These are phyloP conservation scores for Solanum raphanifolium DNA, from an alignment of 257 asterid species.

Conservation along the genomic window DNA sequence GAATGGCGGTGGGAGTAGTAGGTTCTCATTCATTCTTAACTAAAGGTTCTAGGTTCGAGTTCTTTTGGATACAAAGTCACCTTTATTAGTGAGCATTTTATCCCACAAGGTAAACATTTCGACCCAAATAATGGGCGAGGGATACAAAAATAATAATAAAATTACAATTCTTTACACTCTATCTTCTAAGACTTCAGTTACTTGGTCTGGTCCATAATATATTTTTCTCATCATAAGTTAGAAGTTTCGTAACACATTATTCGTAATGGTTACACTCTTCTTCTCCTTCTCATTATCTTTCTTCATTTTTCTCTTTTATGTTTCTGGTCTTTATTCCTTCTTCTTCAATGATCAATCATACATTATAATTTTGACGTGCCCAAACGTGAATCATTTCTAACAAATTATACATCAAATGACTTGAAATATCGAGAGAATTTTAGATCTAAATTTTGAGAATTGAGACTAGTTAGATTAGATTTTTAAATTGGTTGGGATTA, in stretches of 20 bases:
- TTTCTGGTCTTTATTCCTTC: neutral
- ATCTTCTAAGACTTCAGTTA: neutral
- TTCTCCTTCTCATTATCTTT: too few species aligned
- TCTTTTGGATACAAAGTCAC: rapidly evolving
- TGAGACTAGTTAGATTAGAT: neutral
- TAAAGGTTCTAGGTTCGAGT: rapidly evolving
- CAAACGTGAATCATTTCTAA: too few species aligned
- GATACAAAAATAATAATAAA: too few species aligned
- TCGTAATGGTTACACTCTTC: neutral
- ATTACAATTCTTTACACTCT: neutral
- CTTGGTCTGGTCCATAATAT: neutral
- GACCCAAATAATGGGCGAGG: neutral
- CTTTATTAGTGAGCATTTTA: too few species aligned
- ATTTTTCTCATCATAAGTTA: neutral
- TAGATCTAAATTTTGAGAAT: neutral
- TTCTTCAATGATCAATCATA: too few species aligned
- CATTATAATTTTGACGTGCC: neutral
- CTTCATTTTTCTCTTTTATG: too few species aligned
- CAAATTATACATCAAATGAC: too few species aligned
- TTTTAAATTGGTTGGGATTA: neutral
- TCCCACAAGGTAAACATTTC: too few species aligned
- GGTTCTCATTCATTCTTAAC: too few species aligned
- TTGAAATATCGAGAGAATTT: neutral
- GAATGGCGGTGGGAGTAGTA: neutral
- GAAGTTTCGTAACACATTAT: neutral